Percentiles rank a stretch among this genome's conserved stretches.
Conservation (phyloP, 805 yeast species). For the Wickerhamomyces sydowiorum region DNA sequence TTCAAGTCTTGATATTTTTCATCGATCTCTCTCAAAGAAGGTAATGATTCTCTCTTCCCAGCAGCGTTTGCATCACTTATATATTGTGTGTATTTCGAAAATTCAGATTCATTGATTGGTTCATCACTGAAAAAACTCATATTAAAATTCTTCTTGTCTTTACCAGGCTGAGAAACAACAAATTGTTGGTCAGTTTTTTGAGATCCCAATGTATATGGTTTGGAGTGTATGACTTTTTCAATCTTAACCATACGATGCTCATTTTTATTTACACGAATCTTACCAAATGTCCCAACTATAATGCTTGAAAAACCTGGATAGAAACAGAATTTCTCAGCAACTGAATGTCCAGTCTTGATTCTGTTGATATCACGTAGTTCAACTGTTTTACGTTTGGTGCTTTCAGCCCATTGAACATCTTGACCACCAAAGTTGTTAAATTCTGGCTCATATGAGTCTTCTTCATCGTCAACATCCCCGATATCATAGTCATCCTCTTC, state of each 20-base stretch:
- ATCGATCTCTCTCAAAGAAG: conserved; percentile 58
- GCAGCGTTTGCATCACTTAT: conserved; percentile 46
- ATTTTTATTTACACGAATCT: conserved; percentile 68
- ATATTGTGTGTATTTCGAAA: conserved; percentile 58
- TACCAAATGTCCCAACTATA: conserved; percentile 70
- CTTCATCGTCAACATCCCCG: conserved; percentile 36
- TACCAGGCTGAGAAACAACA: conserved; percentile 75
- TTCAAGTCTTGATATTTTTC: conserved; percentile 59
- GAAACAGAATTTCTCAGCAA: conserved; percentile 69
- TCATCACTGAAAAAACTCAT: conserved; percentile 79
- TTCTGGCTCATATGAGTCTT: conserved; percentile 35
- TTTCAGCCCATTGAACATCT: conserved; percentile 45
- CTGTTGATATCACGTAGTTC: conserved; percentile 62
- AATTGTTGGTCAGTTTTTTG: conserved; percentile 48
- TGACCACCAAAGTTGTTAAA: conserved; percentile 40
- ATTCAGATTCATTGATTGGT: conserved; percentile 65
- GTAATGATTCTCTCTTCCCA: conserved; percentile 35
- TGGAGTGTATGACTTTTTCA: conserved; percentile 51
- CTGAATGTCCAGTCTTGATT: conserved; percentile 71
- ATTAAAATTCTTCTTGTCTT: conserved; percentile 66
- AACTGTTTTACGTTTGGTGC: conserved; percentile 37
- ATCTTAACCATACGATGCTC: conserved; percentile 82
- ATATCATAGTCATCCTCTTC: conserved; percentile 32
- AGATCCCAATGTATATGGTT: conserved; percentile 46
- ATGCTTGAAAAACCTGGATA: conserved; percentile 74